Evolutionary conservation across 1,284 basidiomycete species (phyloP).

Genomic region (Ganoderma multipileum): DNA sequence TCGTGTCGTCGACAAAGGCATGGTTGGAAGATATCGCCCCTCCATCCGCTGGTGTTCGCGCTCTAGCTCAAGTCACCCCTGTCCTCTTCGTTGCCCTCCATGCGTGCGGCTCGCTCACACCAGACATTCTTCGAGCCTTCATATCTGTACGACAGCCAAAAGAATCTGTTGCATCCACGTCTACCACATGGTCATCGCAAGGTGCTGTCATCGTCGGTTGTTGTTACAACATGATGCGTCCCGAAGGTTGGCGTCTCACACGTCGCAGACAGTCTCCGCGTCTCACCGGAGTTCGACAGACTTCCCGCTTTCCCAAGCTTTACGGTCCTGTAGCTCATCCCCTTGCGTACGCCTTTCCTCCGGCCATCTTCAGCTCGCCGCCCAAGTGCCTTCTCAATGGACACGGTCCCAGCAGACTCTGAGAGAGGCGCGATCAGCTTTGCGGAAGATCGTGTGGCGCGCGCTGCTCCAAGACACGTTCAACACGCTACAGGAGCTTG

Average conservation of each 20-base stretch:
- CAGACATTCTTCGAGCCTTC: constrained; percentile 51
- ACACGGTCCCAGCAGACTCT: constrained; percentile 36
- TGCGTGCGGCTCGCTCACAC: constrained; percentile 57
- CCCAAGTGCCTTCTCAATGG: constrained; percentile 52
- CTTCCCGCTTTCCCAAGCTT: constrained; percentile 44
- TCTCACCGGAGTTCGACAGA: constrained; percentile 36
- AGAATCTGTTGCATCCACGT: neutral
- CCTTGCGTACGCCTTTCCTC: constrained; percentile 25
- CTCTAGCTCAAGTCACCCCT: constrained; percentile 41
- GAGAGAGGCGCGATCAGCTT: constrained; percentile 47
- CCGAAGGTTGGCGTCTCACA: constrained; percentile 45
- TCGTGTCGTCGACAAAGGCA: constrained; percentile 11
- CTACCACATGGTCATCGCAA: constrained; percentile 44
- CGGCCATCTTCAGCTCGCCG: constrained; percentile 64
- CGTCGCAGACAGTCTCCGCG: neutral
- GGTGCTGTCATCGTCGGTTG: constrained; percentile 56
- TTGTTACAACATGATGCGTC: constrained; percentile 57
- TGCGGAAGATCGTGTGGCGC: constrained; percentile 71
- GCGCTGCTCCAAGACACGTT: constrained; percentile 49
- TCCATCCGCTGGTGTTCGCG: neutral
- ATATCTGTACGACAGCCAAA: constrained; percentile 27
- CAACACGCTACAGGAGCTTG: neutral
- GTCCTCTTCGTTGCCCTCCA: constrained; percentile 72
- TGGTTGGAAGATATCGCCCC: constrained; percentile 4
- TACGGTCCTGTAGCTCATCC: constrained; percentile 10